phyloP scores from a whole-genome alignment of 202 grass and related monocot species.

The Elaeis oleifera region DNA sequence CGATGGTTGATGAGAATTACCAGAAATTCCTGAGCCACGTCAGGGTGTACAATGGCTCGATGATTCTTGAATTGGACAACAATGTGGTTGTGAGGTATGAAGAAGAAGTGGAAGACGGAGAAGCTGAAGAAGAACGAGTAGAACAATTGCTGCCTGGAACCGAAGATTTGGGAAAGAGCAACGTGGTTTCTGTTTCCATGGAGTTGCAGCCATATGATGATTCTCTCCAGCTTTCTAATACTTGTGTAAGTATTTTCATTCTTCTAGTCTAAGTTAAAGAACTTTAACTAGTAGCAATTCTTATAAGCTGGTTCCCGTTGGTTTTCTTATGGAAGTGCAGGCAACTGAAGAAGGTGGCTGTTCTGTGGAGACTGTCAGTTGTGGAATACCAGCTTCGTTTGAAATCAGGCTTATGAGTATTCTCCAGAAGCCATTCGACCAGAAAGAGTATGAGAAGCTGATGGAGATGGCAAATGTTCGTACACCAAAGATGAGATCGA shows the following conservation, averaged over 20 bases:
- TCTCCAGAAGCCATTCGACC: constrained; percentile 35
- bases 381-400: constrained; percentile 46
- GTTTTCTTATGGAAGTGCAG: background rate
- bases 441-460: constrained; percentile 38
- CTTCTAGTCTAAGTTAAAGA: too few species aligned
- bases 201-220: background rate
- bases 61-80: constrained; percentile 28
- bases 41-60: constrained; percentile 21
- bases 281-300: too few species aligned
- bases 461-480: constrained; percentile 21
- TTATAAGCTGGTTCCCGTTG: background rate
- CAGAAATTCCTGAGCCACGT: constrained; percentile 44
- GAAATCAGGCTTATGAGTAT: constrained; percentile 43
- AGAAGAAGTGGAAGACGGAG: constrained; percentile 9
- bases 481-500: constrained; percentile 28
- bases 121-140: background rate
- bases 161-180: background rate
- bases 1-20: constrained; percentile 43
- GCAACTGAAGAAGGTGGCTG: background rate
- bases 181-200: background rate
- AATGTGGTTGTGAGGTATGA: constrained; percentile 1
- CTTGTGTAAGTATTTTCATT: too few species aligned
- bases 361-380: constrained; percentile 38
- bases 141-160: background rate
- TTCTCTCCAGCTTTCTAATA: background rate